These are phyloP conservation scores for Phytopythium oedochilum DNA, from an alignment of 352 stramenopile species.

Conservation along the genomic window DNA sequence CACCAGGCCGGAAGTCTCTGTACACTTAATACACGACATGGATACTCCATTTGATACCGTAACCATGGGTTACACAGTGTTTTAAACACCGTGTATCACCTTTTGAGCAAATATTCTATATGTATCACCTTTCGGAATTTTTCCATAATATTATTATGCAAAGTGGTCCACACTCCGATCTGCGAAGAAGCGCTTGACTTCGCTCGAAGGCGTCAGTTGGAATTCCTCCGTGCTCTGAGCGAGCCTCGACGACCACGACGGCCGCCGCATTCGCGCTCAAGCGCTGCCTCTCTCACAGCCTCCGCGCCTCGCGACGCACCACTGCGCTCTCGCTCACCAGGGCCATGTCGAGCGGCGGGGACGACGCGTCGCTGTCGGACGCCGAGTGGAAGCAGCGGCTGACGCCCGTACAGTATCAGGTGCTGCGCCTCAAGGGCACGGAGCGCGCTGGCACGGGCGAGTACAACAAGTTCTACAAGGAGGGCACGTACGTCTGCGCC, in stretches of 20 bases:
- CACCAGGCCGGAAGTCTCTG: too few relatives aligned
- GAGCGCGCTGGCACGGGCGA: conserved; percentile 84
- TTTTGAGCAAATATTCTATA: too few relatives aligned
- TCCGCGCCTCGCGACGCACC: not conserved
- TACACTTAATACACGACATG: too few relatives aligned
- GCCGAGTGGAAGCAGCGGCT: conserved; percentile 83
- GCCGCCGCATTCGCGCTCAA: not conserved
- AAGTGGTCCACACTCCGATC: too few relatives aligned
- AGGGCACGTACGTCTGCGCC: conserved; percentile 85
- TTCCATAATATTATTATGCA: too few relatives aligned
- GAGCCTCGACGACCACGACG: not conserved
- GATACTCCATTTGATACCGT: too few relatives aligned
- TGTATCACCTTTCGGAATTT: too few relatives aligned
- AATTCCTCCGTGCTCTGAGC: not conserved
- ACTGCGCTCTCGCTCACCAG: not conserved
- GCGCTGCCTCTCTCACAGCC: not conserved
- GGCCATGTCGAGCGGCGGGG: conserved; percentile 1
- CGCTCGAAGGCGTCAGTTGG: not conserved
- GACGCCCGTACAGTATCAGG: conserved; percentile 73
- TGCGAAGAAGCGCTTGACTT: too few relatives aligned
- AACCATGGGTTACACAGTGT: too few relatives aligned
- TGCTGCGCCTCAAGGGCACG: conserved; percentile 89
- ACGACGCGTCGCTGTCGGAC: conserved; percentile 46
- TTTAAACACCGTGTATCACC: too few relatives aligned
- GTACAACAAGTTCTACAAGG: conserved; percentile 87